A percentile compares a stretch with the other conserved stretches of the same genome.
These are phyloP conservation scores for Penstemon davidsonii DNA, from an alignment of 257 asterid genomes.

Conservation along the genomic window DNA sequence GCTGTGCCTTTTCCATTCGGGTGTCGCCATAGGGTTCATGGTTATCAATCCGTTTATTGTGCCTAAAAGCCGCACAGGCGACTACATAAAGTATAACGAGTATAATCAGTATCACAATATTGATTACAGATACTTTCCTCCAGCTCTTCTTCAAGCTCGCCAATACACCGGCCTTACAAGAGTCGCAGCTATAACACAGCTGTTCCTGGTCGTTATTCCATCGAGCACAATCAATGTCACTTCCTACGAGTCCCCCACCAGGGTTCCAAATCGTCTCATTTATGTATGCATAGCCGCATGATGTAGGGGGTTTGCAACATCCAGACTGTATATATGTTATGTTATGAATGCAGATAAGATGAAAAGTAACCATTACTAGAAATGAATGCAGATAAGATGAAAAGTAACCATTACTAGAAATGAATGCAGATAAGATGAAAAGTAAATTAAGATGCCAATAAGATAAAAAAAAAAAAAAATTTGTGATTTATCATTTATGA, in stretches of 20 bases:
- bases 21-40: constrained; percentile 73
- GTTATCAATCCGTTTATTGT: constrained; percentile 63
- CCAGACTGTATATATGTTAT: constrained; percentile 54
- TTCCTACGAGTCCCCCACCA: constrained; percentile 42
- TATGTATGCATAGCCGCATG: constrained; percentile 58
- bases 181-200: constrained; percentile 69
- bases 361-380: too few species aligned
- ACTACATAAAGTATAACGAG: constrained; percentile 61
- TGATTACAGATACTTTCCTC: constrained; percentile 79
- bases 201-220: constrained; percentile 73
- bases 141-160: constrained; percentile 85
- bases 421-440: too few species aligned
- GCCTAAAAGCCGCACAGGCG: constrained; percentile 75
- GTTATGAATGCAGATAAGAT: too few species aligned
- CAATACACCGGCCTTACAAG: constrained; percentile 88
- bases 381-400: too few species aligned
- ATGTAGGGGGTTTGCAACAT: constrained; percentile 92
- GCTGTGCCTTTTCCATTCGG: constrained; percentile 85
- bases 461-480: too few species aligned
- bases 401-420: too few species aligned
- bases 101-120: constrained; percentile 60
- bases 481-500: too few species aligned
- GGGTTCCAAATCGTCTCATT: constrained; percentile 69
- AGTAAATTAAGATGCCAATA: too few species aligned
- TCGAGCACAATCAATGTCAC: constrained; percentile 51